Evolutionary conservation across 2,329 filamentous ascomycete genomes (phyloP), one percentile per base, ranked within the genome.

Genomic region (Akanthomyces muscarius): DNA sequence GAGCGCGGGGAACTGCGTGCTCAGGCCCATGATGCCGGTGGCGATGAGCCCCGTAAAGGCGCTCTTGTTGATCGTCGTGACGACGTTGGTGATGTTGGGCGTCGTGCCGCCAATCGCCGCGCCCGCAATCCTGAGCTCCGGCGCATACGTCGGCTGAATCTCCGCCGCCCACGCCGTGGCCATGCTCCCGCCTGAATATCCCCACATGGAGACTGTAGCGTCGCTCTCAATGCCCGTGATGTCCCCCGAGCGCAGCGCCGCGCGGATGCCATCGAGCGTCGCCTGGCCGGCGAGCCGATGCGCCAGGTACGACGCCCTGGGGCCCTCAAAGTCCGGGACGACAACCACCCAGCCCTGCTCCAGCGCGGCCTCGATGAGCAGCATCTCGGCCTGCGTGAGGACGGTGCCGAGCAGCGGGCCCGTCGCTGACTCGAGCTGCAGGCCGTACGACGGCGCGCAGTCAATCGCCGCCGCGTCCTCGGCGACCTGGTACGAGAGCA

Each of bases 251-350:
- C 67, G 65, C 6, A 78, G 64, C 2, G 75, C 76, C 0, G 78
- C 79, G 30, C 79, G 76, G n/a, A 81, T 71, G 8, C 74, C 75
- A 65, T 82, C 77, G 18, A 81, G 71, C 21, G 74, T 77, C 0
- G 77, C 75, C 41, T 81, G 73, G 0, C 77, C 79, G 3, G 75
- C 75, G 18, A 76, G 71, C 5, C 72, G 69, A 53, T 77, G 77
- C 10, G 76, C 75, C 1, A 74, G 68, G 66, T 78, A 83, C 4
- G 78, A 73, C 2, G 78, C 78, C 13, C 69, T 68, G 2, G 78
- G 77, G 0, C 79, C 78, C 61, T 80, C 74, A 60, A 75, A 78
- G 66, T 83, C 81, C 0, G 81, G 80, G 73, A 80, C 70, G 18
- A 75, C 77, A 23, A 84, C 77, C 18, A 77, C 71, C 79, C 79